Conservation (phyloP, 768 basidiomycete genomes). For the Lentinula raphanica region DNA sequence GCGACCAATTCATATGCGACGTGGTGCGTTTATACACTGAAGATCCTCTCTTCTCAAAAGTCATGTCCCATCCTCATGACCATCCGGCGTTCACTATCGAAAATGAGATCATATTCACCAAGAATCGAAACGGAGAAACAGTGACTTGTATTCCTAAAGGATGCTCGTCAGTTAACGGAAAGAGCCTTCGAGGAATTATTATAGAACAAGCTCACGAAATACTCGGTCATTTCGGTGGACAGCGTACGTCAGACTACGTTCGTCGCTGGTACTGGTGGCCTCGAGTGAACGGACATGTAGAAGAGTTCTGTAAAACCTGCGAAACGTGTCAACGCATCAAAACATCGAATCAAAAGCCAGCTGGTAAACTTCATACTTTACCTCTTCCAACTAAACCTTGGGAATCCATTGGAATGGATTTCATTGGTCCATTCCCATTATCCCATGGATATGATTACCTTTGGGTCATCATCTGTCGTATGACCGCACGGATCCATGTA, state of each 20-base stretch:
- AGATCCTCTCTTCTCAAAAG: too few relatives aligned
- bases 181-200: neutral
- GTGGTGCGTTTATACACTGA: too few relatives aligned
- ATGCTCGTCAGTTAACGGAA: too few relatives aligned
- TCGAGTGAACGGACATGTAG: neutral
- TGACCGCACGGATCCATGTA: constrained; percentile 18
- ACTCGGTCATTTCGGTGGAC: constrained; percentile 21
- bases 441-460: constrained; percentile 15
- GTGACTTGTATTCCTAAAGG: too few relatives aligned
- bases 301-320: too few relatives aligned
- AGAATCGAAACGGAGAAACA: too few relatives aligned
- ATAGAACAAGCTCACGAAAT: neutral
- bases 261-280: constrained; percentile 18
- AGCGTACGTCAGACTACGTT: constrained; percentile 21
- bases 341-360: too few relatives aligned
- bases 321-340: too few relatives aligned
- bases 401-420: constrained; percentile 22
- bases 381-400: constrained; percentile 16
- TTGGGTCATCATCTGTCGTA: constrained; percentile 12
- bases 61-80: too few relatives aligned
- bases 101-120: too few relatives aligned
- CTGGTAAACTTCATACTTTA: constrained; percentile 13
- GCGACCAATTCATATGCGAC: too few relatives aligned
- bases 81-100: neutral
- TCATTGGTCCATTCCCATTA: constrained; percentile 21